phyloP scores from a whole-genome alignment of 768 basidiomycete genomes.

The Pisolithus orientalis region DNA sequence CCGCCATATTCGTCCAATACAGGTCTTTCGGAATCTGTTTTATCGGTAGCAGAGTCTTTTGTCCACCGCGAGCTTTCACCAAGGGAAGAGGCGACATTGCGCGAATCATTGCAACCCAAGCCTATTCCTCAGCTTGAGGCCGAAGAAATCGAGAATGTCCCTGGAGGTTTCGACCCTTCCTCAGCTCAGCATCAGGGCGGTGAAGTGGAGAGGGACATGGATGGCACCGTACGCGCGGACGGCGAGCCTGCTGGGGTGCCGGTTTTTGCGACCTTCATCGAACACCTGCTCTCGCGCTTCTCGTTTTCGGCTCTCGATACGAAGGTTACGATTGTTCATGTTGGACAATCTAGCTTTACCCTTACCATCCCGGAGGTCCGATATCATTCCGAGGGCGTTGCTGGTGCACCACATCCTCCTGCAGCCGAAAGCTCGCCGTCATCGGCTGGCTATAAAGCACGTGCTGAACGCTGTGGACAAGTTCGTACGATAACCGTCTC shows the following conservation, averaged over 20 bases:
- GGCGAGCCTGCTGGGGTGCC: slow-evolving; percentile 70
- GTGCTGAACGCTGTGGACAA: slow-evolving; percentile 17
- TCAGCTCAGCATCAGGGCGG: slow-evolving; percentile 29
- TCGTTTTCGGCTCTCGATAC: slow-evolving; percentile 69
- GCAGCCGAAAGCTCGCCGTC: slow-evolving; percentile 22
- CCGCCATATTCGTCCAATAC: slow-evolving; percentile 14
- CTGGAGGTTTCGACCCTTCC: slow-evolving; percentile 58
- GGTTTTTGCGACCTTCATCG: slow-evolving; percentile 74
- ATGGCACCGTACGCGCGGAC: slow-evolving; percentile 30
- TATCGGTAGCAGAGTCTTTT: slow-evolving; percentile 81
- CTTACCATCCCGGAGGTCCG: slow-evolving; percentile 49
- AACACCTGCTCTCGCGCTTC: slow-evolving; percentile 71
- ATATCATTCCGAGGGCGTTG: slow-evolving; percentile 43
- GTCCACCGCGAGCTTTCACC: slow-evolving; percentile 74
- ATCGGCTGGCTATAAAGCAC: slow-evolving; percentile 5
- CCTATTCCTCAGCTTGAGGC: slow-evolving; percentile 20
- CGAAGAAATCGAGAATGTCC: slow-evolving; percentile 43
- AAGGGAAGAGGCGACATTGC: slow-evolving; percentile 64
- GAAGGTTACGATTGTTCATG: slow-evolving; percentile 63
- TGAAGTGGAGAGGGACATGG: slow-evolving; percentile 29
- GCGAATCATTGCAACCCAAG: slow-evolving; percentile 58
- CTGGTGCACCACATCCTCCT: slow-evolving; percentile 5
- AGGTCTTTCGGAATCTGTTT: slow-evolving; percentile 72
- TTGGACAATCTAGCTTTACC: slow-evolving; percentile 55
- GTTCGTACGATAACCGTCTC: slow-evolving; percentile 48